phyloP scores from a whole-genome alignment of 768 basidiomycete species.

The Boletus fagicola region DNA sequence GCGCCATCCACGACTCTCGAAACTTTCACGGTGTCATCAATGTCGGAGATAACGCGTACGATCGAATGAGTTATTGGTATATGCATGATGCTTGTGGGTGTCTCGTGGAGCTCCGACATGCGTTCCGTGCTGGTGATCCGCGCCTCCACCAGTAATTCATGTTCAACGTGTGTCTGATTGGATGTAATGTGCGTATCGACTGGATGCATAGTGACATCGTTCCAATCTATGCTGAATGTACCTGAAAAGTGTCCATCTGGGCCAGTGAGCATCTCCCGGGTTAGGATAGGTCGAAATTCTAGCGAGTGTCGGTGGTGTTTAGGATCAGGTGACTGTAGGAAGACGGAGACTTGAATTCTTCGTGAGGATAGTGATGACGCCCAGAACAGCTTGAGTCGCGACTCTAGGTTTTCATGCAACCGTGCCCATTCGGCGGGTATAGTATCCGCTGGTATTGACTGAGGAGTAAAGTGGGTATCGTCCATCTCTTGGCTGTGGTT shows the following conservation, averaged over 20 bases:
- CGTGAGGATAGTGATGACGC: slow-evolving; percentile 65
- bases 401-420: slow-evolving; percentile 73
- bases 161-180: slow-evolving; percentile 40
- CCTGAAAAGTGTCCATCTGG: slow-evolving; percentile 74
- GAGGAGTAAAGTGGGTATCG: slow-evolving; percentile 14
- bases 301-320: slow-evolving; percentile 29
- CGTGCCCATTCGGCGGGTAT: slow-evolving; percentile 42
- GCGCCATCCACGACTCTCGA: slow-evolving; percentile 80
- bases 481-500: slow-evolving; percentile 21
- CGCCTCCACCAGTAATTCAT: slow-evolving; percentile 56
- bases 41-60: slow-evolving; percentile 84
- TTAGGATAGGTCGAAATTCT: slow-evolving; percentile 47
- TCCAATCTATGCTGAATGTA: slow-evolving; percentile 65
- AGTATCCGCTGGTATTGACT: slow-evolving; percentile 22
- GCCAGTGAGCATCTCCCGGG: slow-evolving; percentile 52
- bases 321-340: slow-evolving; percentile 30
- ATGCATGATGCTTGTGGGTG: slow-evolving; percentile 26
- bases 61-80: slow-evolving; percentile 59
- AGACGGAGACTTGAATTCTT: slow-evolving; percentile 61
- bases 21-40: slow-evolving; percentile 79
- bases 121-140: slow-evolving; percentile 43
- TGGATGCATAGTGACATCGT: slow-evolving; percentile 62
- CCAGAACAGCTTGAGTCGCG: slow-evolving; percentile 80
- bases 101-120: slow-evolving; percentile 38
- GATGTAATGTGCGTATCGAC: slow-evolving; percentile 55